These are phyloP conservation scores for Penicillium bialowiezense DNA, from an alignment of 495 filamentous ascomycete genomes.

Conservation along the genomic window DNA sequence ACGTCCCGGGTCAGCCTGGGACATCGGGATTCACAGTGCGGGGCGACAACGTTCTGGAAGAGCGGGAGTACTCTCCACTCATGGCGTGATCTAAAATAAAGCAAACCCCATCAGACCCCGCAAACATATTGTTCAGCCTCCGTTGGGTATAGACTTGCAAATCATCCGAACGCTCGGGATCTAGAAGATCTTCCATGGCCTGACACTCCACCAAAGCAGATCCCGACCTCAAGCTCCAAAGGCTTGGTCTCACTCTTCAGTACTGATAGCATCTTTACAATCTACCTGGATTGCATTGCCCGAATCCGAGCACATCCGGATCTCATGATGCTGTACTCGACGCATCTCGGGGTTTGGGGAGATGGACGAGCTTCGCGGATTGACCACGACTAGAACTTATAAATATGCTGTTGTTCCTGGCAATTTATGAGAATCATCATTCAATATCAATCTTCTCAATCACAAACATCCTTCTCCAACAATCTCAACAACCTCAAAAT, in stretches of 20 bases:
- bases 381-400: background rate
- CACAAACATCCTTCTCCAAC: background rate
- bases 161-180: background rate
- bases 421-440: background rate
- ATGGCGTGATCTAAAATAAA: background rate
- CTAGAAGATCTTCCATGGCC: background rate
- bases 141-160: background rate
- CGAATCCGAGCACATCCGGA: conserved; percentile 3
- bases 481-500: conserved; percentile 14
- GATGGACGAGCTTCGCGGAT: background rate
- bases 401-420: background rate
- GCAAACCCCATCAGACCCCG: conserved; percentile 5
- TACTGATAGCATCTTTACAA: too few relatives aligned
- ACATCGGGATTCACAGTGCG: background rate
- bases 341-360: conserved; percentile 1
- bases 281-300: too few relatives aligned
- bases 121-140: background rate
- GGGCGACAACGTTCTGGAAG: background rate
- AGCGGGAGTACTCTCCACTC: background rate
- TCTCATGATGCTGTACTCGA: background rate
- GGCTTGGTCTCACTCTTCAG: background rate
- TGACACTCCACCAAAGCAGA: background rate
- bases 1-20: background rate
- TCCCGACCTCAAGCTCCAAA: background rate
- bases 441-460: background rate